Evolutionary conservation across 495 filamentous ascomycete species (phyloP), one percentile per base, ranked within the genome.

Genomic region (Penicillium angulare): DNA sequence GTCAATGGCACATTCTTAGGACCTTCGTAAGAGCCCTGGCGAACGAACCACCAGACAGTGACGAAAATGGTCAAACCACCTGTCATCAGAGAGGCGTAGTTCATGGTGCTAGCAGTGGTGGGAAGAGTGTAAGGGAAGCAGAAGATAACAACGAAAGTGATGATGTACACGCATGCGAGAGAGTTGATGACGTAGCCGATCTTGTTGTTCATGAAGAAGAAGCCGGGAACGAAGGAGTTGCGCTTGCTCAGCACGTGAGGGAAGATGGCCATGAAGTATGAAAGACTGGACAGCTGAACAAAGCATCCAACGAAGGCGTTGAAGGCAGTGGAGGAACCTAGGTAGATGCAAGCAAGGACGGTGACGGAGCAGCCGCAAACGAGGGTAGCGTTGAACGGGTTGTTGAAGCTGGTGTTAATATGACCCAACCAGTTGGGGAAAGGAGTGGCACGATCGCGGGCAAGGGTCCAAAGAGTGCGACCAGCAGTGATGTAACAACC

Each of bases 391-490:
- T 82, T 79, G 43, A 89, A 74, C 0, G 89, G 89, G 56, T 82
- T 87, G 31, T 80, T 77, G 26, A 81, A 75, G 1, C 43, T 71
- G 22, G 56, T 49, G 55, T 67, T 65, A 64, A 79, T 69, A 12
- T 49, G 65, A 15, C 69, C 62, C 13, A 76, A 57, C 61, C 66
- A 73, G 9, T 52, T 49, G 8, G 63, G 46, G 62, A 74, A 79
- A 0, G 76, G 77, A 5, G 74, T 77, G 10, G 75, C 77, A 13
- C 83, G 76, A 64, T 95, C 90, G 27, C 90, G 83, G 27, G 87
- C 82, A 10, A 95, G 78, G 2, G 88, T 84, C 89, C 89, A 95
- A 55, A 87, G 82, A n/a, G 84, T 86, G n/a, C 90, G 83, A n/a
- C 88, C 85, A 40, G 83, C 81, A 20, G 88, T 92, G 47, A 92